Percentiles rank a stretch among this genome's conserved stretches.
These are phyloP conservation scores for Arxiozyma heterogenica DNA, from an alignment of 1,139 yeast species.

Conservation along the genomic window DNA sequence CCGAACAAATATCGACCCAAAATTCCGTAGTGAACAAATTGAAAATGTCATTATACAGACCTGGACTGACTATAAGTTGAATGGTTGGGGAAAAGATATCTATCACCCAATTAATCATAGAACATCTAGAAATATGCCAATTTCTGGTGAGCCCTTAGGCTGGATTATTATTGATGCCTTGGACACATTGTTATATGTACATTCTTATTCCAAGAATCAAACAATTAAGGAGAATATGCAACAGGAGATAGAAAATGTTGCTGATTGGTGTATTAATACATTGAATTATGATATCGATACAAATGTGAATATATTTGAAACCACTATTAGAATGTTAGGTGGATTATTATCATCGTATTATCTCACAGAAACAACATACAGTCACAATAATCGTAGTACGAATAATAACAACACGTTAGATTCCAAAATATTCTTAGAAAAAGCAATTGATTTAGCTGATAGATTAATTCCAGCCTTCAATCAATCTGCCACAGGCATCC, in stretches of 20 bases:
- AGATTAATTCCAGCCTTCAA: constrained; percentile 57
- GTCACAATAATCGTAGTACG: constrained; percentile 5
- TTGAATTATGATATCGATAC: constrained; percentile 52
- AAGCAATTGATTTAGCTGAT: constrained; percentile 66
- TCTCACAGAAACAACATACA: constrained; percentile 37
- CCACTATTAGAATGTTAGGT: constrained; percentile 90
- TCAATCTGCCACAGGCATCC: constrained; percentile 51
- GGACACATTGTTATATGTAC: constrained; percentile 72
- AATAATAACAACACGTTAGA: constrained; percentile 22
- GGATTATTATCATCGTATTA: constrained; percentile 80
- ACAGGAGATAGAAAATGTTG: constrained; percentile 56
- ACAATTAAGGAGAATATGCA: constrained; percentile 42
- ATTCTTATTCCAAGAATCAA: constrained; percentile 36
- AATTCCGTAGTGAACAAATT: constrained; percentile 11
- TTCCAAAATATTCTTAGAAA: constrained; percentile 55
- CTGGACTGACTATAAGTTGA: constrained; percentile 67
- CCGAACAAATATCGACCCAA: background rate
- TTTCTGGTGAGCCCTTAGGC: constrained; percentile 69
- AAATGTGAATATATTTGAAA: constrained; percentile 78
- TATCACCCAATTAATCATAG: constrained; percentile 51
- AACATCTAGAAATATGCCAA: constrained; percentile 56
- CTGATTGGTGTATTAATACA: constrained; percentile 62
- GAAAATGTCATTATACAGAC: constrained; percentile 55
- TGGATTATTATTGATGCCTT: constrained; percentile 91
- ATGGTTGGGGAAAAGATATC: constrained; percentile 80